A percentile compares a stretch with the other conserved stretches of the same genome.
phyloP scores from a whole-genome alignment of 2,329 filamentous ascomycete species.

The Cryphonectria parasitica region DNA sequence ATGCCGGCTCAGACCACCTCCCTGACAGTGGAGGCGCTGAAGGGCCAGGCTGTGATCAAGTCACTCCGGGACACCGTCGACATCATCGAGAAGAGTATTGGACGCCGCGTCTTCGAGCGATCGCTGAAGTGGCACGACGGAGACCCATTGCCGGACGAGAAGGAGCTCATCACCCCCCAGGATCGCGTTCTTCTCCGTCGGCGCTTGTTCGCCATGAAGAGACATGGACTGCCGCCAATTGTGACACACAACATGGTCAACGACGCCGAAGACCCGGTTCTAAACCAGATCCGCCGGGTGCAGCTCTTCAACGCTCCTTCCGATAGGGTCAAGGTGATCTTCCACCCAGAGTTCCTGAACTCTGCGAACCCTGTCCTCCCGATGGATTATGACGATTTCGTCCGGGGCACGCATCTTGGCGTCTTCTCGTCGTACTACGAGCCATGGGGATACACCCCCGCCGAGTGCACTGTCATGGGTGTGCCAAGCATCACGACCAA shows the following conservation, averaged over 20 bases:
- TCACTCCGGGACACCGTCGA: conserved; percentile 91
- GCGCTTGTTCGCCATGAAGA: conserved; percentile 95
- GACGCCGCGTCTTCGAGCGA: conserved; percentile 91
- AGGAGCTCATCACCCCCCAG: conserved; percentile 88
- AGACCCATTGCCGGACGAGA: conserved; percentile 90
- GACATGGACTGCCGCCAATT: conserved; percentile 85
- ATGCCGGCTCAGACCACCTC: conserved; percentile 98
- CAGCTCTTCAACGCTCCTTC: conserved; percentile 95
- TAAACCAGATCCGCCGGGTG: conserved; percentile 94
- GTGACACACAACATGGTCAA: conserved; percentile 99
- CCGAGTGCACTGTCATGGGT: conserved; percentile 98
- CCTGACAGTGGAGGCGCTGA: conserved; percentile 91
- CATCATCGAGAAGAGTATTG: conserved; percentile 90
- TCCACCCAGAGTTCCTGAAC: conserved; percentile 97
- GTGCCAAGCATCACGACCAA: conserved; percentile 98
- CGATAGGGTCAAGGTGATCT: conserved; percentile 95
- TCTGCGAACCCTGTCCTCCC: conserved; percentile 93
- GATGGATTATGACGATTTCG: conserved; percentile 97
- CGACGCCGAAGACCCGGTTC: conserved; percentile 87
- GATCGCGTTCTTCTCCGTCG: conserved; percentile 92
- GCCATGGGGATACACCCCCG: conserved; percentile 98
- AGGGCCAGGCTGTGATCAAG: conserved; percentile 97
- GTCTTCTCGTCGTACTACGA: conserved; percentile 99
- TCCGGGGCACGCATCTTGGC: conserved; percentile 92
- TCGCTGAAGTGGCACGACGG: conserved; percentile 96